A percentile compares a stretch with the other conserved stretches of the same genome.
phyloP scores from a whole-genome alignment of 169 alveolate species.

The Condylostoma magnum region DNA sequence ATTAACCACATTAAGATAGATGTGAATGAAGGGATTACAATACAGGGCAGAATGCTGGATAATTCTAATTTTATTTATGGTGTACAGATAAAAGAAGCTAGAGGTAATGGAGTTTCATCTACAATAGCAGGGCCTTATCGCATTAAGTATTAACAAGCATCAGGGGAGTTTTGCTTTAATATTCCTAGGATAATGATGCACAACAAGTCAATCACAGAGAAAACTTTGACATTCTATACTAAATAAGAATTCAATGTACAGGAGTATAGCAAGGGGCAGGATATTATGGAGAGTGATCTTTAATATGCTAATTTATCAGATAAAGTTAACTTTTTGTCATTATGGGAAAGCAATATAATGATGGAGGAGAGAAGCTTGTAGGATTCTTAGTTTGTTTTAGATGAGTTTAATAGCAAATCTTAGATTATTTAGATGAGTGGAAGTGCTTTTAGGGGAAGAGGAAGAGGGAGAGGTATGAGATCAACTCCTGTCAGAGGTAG shows the following conservation, averaged over 20 bases:
- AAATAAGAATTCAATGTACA: neutral
- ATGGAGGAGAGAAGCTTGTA: slow-evolving; percentile 2
- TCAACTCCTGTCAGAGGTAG: no score
- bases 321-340: neutral
- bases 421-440: no score
- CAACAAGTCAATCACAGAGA: neutral
- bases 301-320: neutral
- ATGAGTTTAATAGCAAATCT: neutral
- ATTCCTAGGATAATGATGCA: slow-evolving; percentile 4
- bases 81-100: neutral
- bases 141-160: neutral
- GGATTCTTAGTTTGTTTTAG: neutral
- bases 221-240: slow-evolving; percentile 5
- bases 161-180: neutral
- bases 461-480: no score
- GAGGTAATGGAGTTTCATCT: neutral
- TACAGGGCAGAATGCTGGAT: slow-evolving; percentile 13
- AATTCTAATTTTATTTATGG: neutral
- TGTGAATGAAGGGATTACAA: neutral
- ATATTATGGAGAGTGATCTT: neutral
- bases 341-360: slow-evolving; percentile 17
- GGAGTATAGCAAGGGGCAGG: slow-evolving; percentile 15
- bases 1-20: slow-evolving; percentile 4
- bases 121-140: slow-evolving; percentile 17
- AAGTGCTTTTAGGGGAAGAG: no score